phyloP scores from a whole-genome alignment of 176 grass and related monocot genomes.

The Puya raimondii region DNA sequence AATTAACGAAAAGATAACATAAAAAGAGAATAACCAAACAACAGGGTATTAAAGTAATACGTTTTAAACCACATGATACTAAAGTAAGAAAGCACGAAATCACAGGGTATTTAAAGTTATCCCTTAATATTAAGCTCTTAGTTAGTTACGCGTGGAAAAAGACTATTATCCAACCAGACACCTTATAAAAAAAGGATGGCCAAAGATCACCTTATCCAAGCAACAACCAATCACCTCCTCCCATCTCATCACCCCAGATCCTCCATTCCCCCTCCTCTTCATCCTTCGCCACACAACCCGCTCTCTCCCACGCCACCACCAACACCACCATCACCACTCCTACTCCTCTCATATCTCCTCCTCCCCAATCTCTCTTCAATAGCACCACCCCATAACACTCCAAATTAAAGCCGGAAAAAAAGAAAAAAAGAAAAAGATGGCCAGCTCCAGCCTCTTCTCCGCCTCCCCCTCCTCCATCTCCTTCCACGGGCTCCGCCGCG shows the following conservation, averaged over 20 bases:
- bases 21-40: too few relatives aligned
- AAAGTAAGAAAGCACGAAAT: too few relatives aligned
- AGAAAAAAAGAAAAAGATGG: slow-evolving; percentile 26
- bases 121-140: too few relatives aligned
- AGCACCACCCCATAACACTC: slow-evolving; percentile 9
- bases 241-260: slow-evolving; percentile 29
- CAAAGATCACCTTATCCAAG: slow-evolving; percentile 40
- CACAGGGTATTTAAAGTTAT: too few relatives aligned
- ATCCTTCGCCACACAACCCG: slow-evolving; percentile 25
- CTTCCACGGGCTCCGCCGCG: slow-evolving; percentile 39
- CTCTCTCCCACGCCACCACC: slow-evolving; percentile 12
- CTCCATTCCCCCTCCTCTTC: background rate
- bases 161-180: too few relatives aligned
- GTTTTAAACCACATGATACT: too few relatives aligned
- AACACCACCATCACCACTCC: slow-evolving; percentile 10
- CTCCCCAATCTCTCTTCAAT: slow-evolving; percentile 31
- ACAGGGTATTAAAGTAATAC: too few relatives aligned
- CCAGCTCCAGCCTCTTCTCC: slow-evolving; percentile 34
- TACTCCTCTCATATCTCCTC: slow-evolving; percentile 6
- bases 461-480: slow-evolving; percentile 17
- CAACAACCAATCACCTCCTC: slow-evolving; percentile 35
- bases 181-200: background rate
- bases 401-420: slow-evolving; percentile 17
- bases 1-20: too few relatives aligned
- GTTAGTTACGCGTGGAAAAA: too few relatives aligned